These are phyloP conservation scores for Pythium rishiriense DNA, from an alignment of 352 stramenopile genomes.

Conservation along the genomic window DNA sequence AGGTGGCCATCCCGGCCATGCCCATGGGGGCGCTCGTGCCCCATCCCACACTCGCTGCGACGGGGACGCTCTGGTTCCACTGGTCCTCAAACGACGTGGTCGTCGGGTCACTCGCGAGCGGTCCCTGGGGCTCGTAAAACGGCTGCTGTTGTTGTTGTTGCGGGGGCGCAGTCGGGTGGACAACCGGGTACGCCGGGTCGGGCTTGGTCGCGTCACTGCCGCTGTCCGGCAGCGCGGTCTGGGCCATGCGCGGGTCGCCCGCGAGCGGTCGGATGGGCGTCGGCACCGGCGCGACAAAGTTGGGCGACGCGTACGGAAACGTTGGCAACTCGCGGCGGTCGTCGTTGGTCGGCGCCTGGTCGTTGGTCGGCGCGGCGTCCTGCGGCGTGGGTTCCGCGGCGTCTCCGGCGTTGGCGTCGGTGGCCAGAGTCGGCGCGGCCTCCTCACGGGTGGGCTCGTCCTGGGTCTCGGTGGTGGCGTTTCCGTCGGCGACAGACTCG, in stretches of 20 bases:
- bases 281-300: conserved; percentile 63
- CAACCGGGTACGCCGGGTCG: neutral
- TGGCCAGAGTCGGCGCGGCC: neutral
- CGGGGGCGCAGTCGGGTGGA: neutral
- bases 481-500: neutral
- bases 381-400: neutral
- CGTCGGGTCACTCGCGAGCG: conserved; percentile 33
- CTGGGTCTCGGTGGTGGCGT: neutral
- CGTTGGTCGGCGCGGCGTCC: neutral
- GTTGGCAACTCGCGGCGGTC: conserved; percentile 28
- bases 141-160: conserved; percentile 4
- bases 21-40: conserved; percentile 13
- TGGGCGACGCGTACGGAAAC: conserved; percentile 60
- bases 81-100: conserved; percentile 37
- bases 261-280: conserved; percentile 75
- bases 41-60: conserved; percentile 13
- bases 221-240: conserved; percentile 10
- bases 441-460: neutral
- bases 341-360: too few relatives aligned
- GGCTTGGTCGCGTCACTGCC: conserved; percentile 16
- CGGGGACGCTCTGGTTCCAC: conserved; percentile 36
- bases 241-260: conserved; percentile 55
- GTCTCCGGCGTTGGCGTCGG: neutral
- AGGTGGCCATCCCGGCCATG: neutral
- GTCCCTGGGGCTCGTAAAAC: conserved; percentile 12